Evolutionary conservation across 2,329 filamentous ascomycete genomes (phyloP).

Genomic region (Trichophyton simii): DNA sequence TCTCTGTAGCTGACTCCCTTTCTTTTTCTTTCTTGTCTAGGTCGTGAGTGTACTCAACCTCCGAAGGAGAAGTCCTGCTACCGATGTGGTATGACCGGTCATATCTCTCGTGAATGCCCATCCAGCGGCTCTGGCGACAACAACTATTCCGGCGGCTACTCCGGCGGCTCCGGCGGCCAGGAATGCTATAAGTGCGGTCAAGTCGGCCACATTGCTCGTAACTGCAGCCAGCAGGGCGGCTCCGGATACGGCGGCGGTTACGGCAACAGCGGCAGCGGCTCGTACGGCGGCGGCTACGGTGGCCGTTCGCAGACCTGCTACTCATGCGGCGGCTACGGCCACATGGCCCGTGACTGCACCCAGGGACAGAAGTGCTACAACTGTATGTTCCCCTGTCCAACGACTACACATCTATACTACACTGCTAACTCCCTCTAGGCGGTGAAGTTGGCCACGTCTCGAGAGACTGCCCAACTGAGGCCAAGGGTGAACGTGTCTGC

Average conservation of each 20-base stretch:
- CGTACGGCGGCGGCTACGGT: slow-evolving; percentile 34
- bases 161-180: slow-evolving; percentile 33
- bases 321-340: slow-evolving; percentile 91
- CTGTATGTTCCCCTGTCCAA: slow-evolving; percentile 44
- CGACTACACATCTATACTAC: background rate
- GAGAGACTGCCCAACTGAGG: slow-evolving; percentile 90
- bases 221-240: slow-evolving; percentile 41
- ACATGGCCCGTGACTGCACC: slow-evolving; percentile 96
- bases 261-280: slow-evolving; percentile 32
- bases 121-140: slow-evolving; percentile 34
- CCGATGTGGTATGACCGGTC: slow-evolving; percentile 59
- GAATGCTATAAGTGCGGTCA: slow-evolving; percentile 99
- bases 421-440: slow-evolving; percentile 29
- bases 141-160: slow-evolving; percentile 29
- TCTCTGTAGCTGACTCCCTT: slow-evolving; percentile 7
- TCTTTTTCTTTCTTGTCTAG: slow-evolving; percentile 28
- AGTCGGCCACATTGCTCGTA: slow-evolving; percentile 84
- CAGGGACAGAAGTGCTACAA: slow-evolving; percentile 99
- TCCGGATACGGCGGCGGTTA: slow-evolving; percentile 38
- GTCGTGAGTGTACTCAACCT: slow-evolving; percentile 81
- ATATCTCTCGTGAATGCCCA: slow-evolving; percentile 73
- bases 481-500: slow-evolving; percentile 85
- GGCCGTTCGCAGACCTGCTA: slow-evolving; percentile 77
- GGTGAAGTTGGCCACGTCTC: slow-evolving; percentile 88
- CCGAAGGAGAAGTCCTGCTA: slow-evolving; percentile 70